Base-by-base conservation (phyloP, 306 rosid genomes). In the Cotoneaster glaucophyllus region DNA sequence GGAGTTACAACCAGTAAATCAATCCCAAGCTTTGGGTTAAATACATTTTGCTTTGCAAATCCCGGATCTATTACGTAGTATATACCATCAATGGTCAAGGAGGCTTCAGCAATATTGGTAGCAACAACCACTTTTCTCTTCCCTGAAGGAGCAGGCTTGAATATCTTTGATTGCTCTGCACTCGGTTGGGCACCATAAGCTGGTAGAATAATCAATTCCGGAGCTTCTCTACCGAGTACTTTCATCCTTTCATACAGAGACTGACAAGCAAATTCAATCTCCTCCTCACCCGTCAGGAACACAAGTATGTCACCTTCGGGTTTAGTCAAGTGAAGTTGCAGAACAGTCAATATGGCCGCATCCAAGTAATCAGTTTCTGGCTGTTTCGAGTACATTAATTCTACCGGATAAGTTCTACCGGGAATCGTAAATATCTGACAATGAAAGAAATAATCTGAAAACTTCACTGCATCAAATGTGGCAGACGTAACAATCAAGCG, bases 231-330 rank as follows among this genome's bases (percentile, higher is more conserved):
- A 25, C 92, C 96, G 1, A 89, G 83, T 41, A 91, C 89, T 80
- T 91, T 93, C 97, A 93, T 91, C 78, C 88, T 90, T 82, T 93
- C 97, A 17, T 89, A 87, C 48, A 91, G 92, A 65, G 93, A 87
- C 78, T 93, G 96, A 77, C 98, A 93, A 29, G 97, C 96, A 79
- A 79, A 89, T 81, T 89, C 96, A 72, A 93, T 93, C 84, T 93
- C 98, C 80, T 93, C 98, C 82, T 93, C 96, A 72, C 98, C 98
- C 31, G 96, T 93, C 88, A 93, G 79, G 83, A 93, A 93, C 69
- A 93, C 92, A 79, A 93, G 98, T 74, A 93, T 41, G 76, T 91
- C 98, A 50, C 97, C 98, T 87, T 93, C 98, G 12, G 96, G 97
- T 75, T 93, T 91, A 10, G 90, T 91, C 86, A 89, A 81, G 86